A percentile compares a stretch with the other conserved stretches of the same genome.
Conservation (phyloP, 495 filamentous ascomycete genomes). For the Neurospora cerealis region DNA sequence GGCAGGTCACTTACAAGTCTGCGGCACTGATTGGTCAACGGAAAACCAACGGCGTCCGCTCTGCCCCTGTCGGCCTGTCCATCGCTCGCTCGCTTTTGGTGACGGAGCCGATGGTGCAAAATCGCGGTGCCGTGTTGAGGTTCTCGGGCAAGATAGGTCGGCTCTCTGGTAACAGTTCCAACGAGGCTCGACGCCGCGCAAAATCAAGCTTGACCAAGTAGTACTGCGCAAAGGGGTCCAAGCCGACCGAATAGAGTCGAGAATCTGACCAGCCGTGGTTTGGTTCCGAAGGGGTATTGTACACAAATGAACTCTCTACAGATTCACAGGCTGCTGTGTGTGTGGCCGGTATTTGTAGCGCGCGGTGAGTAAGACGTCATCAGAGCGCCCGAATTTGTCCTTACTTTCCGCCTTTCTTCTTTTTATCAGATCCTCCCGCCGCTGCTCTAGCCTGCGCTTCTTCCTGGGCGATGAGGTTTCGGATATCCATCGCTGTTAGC, state of each 20-base stretch:
- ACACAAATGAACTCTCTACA: not conserved
- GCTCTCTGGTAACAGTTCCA: not conserved
- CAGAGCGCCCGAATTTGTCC: not conserved
- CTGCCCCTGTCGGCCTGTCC: not conserved
- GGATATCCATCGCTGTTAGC: conserved; percentile 68
- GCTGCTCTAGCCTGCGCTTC: conserved; percentile 22
- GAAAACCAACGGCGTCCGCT: not conserved
- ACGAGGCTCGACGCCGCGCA: not conserved
- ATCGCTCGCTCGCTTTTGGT: not conserved
- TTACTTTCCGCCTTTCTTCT: conserved; percentile 26
- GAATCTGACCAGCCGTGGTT: not conserved
- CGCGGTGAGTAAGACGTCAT: not conserved
- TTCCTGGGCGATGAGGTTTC: conserved; percentile 48
- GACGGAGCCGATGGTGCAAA: not conserved
- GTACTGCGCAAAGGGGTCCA: not conserved
- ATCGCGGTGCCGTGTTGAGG: not conserved
- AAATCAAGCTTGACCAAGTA: not conserved
- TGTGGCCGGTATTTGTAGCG: not conserved
- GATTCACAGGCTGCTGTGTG: not conserved
- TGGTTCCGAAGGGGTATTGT: not conserved
- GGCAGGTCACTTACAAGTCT: conserved; percentile 1
- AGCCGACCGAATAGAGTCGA: not conserved
- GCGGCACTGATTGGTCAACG: not conserved
- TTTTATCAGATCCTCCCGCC: conserved; percentile 1
- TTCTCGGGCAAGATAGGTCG: not conserved